phyloP scores from a whole-genome alignment of 2,329 filamentous ascomycete species.

The Biscogniauxia sp. region DNA sequence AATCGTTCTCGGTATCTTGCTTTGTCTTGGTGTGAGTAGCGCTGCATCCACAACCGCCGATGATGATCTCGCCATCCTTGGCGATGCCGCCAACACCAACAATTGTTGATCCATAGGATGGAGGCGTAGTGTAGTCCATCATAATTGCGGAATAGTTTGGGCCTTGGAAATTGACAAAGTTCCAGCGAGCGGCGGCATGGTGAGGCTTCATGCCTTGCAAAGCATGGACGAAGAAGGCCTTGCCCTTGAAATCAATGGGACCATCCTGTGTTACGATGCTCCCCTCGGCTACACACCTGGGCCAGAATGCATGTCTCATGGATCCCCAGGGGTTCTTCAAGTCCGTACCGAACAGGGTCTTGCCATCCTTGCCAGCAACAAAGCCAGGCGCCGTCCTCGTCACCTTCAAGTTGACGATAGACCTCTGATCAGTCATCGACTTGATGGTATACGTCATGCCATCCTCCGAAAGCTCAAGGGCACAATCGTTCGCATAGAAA shows the following conservation, averaged over 20 bases:
- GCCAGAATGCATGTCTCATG: slow-evolving; percentile 95
- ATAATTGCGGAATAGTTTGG: slow-evolving; percentile 82
- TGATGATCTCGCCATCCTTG: slow-evolving; percentile 77
- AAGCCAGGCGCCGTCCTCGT: slow-evolving; percentile 77
- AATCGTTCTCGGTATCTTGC: slow-evolving; percentile 75
- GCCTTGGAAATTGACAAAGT: slow-evolving; percentile 88
- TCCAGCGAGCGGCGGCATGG: slow-evolving; percentile 89
- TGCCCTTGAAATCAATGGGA: slow-evolving; percentile 77
- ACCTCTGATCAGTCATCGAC: slow-evolving; percentile 76
- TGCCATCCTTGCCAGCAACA: slow-evolving; percentile 80
- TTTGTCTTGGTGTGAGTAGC: slow-evolving; percentile 68
- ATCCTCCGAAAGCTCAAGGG: slow-evolving; percentile 82
- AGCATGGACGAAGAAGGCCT: slow-evolving; percentile 76
- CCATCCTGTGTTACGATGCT: slow-evolving; percentile 81
- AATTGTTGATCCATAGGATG: slow-evolving; percentile 82
- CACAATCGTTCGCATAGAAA: slow-evolving; percentile 84
- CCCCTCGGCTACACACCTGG: slow-evolving; percentile 77
- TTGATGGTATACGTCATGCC: slow-evolving; percentile 84
- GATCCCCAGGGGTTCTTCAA: slow-evolving; percentile 82
- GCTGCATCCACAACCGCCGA: slow-evolving; percentile 63
- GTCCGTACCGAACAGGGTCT: slow-evolving; percentile 82
- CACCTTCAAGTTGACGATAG: slow-evolving; percentile 83
- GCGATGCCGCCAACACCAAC: slow-evolving; percentile 82
- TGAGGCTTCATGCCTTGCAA: slow-evolving; percentile 99
- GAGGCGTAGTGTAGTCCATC: slow-evolving; percentile 95